Evolutionary conservation across 2,329 filamentous ascomycete species (phyloP), one percentile per base, ranked within the genome.

Genomic region (Botryotinia convoluta): DNA sequence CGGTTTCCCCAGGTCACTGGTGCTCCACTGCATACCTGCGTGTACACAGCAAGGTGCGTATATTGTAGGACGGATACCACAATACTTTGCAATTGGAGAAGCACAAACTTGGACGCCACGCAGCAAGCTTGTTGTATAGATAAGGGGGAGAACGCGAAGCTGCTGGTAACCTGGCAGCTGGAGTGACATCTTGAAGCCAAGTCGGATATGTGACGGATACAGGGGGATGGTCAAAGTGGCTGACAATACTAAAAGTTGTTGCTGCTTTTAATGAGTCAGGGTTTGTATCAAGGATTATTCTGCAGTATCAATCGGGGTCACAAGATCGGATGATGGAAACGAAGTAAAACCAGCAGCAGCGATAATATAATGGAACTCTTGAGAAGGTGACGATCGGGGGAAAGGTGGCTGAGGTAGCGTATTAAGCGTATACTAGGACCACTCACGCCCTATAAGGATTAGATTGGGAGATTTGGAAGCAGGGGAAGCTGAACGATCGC

Each of bases 371-470:
- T 57, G 29, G 48, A 12, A 42, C 18, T 32, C 35, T 57, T 69
- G 48, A 29, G n/a, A 42, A 42, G 35, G 48, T n/a, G 45, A 65
- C n/a, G 63, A 67, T 54, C 22, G 32, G 37, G 32, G 35, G 22
- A 68, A 68, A 68, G n/a, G 48, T 57, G 48, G 65, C 65, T 57
- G 65, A 69, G 18, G 48, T 42, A 42, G 48, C 29, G 44, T 45
- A n/a, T 39, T 37, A 61, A 61, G 59, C 39, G 16, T 44, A 26
- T 42, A 68, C 37, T 16, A 48, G 68, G 44, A 63, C 29, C 39
- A 71, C 54, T 48, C 39, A n/a, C 68, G 59, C 59, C 68, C 37
- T 71, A 63, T 71, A 71, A 71, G 54, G 68, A 71, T 71, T 71
- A 48, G 44, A 35, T 35, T 71, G 39, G 44, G 29, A 29, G 20